Conservation (phyloP, 345 rosid species). For the Rhizophora apiculata region DNA sequence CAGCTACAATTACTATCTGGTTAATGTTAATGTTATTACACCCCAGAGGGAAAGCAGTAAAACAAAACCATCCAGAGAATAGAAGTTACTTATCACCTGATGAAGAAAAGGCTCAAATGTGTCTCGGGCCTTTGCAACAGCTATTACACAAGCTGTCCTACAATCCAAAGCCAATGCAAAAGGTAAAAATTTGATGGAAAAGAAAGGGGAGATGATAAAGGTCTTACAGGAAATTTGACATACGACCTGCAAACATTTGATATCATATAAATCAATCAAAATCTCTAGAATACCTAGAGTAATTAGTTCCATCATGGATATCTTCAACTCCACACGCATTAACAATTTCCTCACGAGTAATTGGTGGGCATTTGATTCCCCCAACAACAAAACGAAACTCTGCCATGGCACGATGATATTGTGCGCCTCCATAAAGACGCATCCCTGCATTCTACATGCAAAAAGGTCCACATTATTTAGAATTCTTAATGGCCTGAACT, state of each 20-base stretch:
- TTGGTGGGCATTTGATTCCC: constrained; percentile 86
- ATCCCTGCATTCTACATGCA: constrained; percentile 74
- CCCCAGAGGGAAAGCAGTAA: background rate
- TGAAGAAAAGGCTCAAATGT: constrained; percentile 95
- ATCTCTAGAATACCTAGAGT: constrained; percentile 56
- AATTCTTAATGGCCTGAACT: background rate
- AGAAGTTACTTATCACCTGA: constrained; percentile 47
- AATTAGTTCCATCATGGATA: constrained; percentile 95
- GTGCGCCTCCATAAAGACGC: constrained; percentile 98
- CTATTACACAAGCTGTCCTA: constrained; percentile 97
- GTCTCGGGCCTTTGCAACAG: constrained; percentile 95
- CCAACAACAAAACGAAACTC: constrained; percentile 94
- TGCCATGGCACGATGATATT: constrained; percentile 95
- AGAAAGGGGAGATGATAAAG: background rate
- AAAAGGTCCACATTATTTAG: background rate
- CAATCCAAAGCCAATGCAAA: constrained; percentile 16
- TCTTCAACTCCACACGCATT: constrained; percentile 98
- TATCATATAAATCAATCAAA: background rate
- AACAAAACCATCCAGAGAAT: background rate
- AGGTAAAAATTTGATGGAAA: background rate
- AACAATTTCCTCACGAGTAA: constrained; percentile 88
- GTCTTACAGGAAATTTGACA: background rate
- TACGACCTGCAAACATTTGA: constrained; percentile 15
- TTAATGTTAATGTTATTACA: background rate
- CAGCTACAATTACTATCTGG: too few relatives aligned